phyloP scores from a whole-genome alignment of 148 eudicot species.

The Mesembryanthemum crystallinum region DNA sequence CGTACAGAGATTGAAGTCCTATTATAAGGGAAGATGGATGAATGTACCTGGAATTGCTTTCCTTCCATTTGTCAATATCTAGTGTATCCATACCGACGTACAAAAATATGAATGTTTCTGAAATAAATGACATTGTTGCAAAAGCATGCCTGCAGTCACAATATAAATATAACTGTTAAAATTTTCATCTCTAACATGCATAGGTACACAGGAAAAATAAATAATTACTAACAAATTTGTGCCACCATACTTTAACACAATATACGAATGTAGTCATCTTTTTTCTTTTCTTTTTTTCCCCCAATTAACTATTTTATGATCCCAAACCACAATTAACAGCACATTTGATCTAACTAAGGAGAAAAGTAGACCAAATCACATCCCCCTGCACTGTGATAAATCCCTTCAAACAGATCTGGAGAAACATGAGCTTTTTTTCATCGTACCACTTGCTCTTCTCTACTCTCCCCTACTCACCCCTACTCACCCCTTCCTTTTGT shows the following conservation, averaged over 20 bases:
- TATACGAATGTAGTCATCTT: too few species aligned
- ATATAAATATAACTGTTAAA: constrained; percentile 3
- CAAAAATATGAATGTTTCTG: constrained; percentile 83
- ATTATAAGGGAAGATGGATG: not conserved
- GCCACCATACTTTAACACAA: not conserved
- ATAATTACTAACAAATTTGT: not conserved
- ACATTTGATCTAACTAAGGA: not conserved
- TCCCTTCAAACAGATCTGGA: not conserved
- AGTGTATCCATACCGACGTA: constrained; percentile 94
- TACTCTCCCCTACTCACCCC: not conserved
- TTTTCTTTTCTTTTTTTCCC: too few species aligned
- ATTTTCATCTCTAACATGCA: not conserved
- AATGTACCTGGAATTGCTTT: constrained; percentile 54
- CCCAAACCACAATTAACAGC: not conserved
- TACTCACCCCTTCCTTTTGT: too few species aligned
- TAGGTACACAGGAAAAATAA: not conserved
- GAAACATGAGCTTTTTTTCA: not conserved
- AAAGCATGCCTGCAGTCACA: constrained; percentile 71
- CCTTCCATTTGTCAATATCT: constrained; percentile 82
- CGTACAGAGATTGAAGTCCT: too few species aligned
- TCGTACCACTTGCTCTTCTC: not conserved
- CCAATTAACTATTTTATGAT: not conserved
- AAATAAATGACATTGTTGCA: constrained; percentile 78
- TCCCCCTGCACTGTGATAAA: not conserved
- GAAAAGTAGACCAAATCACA: not conserved